Evolutionary conservation across 192 early-diverging fungal species (phyloP), one percentile per base, ranked within the genome.

Genomic region (Backusella luteola): DNA sequence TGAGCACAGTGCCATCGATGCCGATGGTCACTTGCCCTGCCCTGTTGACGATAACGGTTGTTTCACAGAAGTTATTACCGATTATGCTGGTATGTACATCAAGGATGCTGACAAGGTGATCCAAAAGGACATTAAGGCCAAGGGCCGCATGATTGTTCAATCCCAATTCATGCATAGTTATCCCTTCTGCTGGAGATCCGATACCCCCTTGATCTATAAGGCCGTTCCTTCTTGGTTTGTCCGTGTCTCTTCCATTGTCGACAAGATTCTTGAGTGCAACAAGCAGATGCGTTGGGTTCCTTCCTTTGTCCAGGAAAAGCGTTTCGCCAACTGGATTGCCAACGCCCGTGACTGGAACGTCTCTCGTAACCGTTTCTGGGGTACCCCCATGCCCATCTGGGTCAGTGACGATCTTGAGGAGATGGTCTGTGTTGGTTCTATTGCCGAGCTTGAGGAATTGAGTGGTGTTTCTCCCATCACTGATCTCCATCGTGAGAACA

Each of bases 311-410:
- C 93, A 98, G 85, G 98, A 99, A 77, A 96, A 96, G 89, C 91
- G 97, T 38, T 99, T 99, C 82, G 93, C 90, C 71, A 97, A 98
- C 90, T 99, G 98, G 98, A 90, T 99, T 77, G 93, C 87, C 52
- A 92, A 93, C 70, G 95, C 96, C 14, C 93, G 96, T 67, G 98
- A 99, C 86, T 99, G 98, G 98, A 96, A 96, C 77, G 89, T 99
- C 71, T 99, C 97, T 36, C 94, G 98, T 77, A 96, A 93, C 83
- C 92, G 98, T 74, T 99, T 95, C 90, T 99, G 98, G 98, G 98
- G 98, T 77, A 99, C 98, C n/a, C 98, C 98, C 66, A 97, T 99
- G 69, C 98, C 98, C 34, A 84, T 99, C 56, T 99, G 98, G 98
- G 92, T 90, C 76, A 96, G 91, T 81, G 97, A 96, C 9, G 98